Conservation (phyloP, 805 yeast species). For the Metschnikowia gelsemii region DNA sequence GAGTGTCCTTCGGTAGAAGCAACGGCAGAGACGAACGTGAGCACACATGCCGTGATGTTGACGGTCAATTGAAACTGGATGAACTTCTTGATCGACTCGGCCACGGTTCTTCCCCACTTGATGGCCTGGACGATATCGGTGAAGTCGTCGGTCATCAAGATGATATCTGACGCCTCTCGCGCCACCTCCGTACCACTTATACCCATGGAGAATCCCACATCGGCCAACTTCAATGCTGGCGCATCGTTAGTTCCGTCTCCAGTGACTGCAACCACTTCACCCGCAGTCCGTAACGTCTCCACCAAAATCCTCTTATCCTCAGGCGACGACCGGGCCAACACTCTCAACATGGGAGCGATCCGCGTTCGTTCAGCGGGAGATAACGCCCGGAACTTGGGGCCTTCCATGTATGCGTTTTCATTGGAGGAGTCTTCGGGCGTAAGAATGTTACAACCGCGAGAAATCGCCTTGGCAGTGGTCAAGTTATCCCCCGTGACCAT, state of each 20-base stretch:
- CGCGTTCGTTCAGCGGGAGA: constrained; percentile 51
- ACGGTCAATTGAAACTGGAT: constrained; percentile 96
- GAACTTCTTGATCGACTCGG: constrained; percentile 90
- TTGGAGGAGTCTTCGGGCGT: constrained; percentile 50
- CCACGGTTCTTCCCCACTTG: constrained; percentile 98
- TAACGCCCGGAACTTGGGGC: constrained; percentile 80
- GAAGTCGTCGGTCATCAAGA: constrained; percentile 92
- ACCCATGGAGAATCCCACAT: constrained; percentile 99
- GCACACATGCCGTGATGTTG: constrained; percentile 90
- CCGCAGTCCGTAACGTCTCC: constrained; percentile 69
- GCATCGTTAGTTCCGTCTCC: constrained; percentile 99
- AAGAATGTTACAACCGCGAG: constrained; percentile 79
- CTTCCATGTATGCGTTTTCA: constrained; percentile 78
- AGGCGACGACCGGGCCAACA: constrained; percentile 92
- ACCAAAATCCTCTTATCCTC: constrained; percentile 91
- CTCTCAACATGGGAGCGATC: constrained; percentile 73
- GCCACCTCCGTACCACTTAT: constrained; percentile 98
- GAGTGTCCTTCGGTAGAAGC: constrained; percentile 76
- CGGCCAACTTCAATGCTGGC: constrained; percentile 93
- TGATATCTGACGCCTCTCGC: constrained; percentile 92
- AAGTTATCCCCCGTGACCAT: constrained; percentile 99
- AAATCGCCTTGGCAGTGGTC: constrained; percentile 88
- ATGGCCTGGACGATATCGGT: constrained; percentile 93
- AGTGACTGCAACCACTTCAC: constrained; percentile 97
- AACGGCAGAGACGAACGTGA: constrained; percentile 93